Evolutionary conservation across 2,329 filamentous ascomycete species (phyloP), one percentile per base, ranked within the genome.

Genomic region (Paradendryphiella salina): DNA sequence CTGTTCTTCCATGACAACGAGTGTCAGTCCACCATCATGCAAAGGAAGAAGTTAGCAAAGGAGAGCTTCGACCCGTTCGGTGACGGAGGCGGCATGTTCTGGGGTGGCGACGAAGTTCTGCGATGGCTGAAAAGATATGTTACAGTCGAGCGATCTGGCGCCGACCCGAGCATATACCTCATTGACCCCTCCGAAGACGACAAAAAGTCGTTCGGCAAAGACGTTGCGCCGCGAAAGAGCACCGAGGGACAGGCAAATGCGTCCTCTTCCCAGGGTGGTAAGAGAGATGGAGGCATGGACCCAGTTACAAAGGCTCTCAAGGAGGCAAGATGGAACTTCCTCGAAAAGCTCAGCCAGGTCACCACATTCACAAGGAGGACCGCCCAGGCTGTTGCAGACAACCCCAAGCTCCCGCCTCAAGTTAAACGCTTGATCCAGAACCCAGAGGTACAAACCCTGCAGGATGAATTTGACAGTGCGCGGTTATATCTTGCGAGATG

Each of bases 1-100:
- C 78, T 99, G 1, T 99, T 99, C 76, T 99, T 99, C 76, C 94
- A 99, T 71, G 94, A 99, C 67, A 91, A 86, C 56, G 94, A 99
- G 76, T 99, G 94, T 67, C 89, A 96, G 74, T 95, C 89, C 45
- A 99, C 94, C 0, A 96, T 97, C 17, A 75, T 95, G 48, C 93
- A 97, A 74, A 90, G 95, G 76, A 96, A 94, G 80, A 90, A 87
- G 75, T 79, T 89, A 45, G 85, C 90, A 0, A 83, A 82, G 55
- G 90, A 96, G 63, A 89, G 79, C 35, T 97, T 99, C 65, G 91
- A 96, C 64, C 92, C 92, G 0, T 96, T 96, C 71, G 86, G 87
- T 13, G 89, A 90, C 56, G 82, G 82, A 57, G 93, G 93, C 0
- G 84, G 89, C 70, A 87, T 96, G 80, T 97, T 96, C 69, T 99